Evolutionary conservation across 106 monocot species (phyloP).

Genomic region (Dactylorhiza incarnata): DNA sequence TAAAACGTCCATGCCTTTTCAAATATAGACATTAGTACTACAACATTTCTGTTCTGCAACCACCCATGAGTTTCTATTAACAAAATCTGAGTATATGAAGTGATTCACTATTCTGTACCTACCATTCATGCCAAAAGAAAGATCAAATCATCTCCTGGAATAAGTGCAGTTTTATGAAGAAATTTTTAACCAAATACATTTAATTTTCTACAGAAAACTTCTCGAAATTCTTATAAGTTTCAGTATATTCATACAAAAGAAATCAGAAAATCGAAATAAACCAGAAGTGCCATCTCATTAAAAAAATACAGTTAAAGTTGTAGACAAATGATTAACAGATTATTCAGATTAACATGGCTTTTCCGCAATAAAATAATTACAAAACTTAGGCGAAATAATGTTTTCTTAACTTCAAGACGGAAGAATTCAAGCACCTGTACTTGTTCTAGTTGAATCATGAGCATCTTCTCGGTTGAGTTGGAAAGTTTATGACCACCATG

Average conservation of each 20-base stretch:
- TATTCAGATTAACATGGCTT: background rate
- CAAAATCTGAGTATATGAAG: too few relatives aligned
- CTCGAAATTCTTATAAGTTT: too few relatives aligned
- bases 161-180: too few relatives aligned
- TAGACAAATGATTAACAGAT: background rate
- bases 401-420: background rate
- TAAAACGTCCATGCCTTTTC: too few relatives aligned
- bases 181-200: too few relatives aligned
- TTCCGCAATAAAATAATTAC: background rate
- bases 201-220: too few relatives aligned
- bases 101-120: too few relatives aligned
- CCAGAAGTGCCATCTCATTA: background rate
- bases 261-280: background rate
- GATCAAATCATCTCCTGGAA: too few relatives aligned
- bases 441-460: background rate
- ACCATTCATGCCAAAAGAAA: too few relatives aligned
- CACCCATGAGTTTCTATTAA: too few relatives aligned
- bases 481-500: conserved; percentile 71
- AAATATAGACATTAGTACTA: too few relatives aligned
- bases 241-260: background rate
- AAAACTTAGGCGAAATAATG: background rate
- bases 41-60: too few relatives aligned
- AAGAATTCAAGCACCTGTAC: background rate
- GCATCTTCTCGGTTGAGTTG: background rate
- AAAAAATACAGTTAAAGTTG: background rate